A percentile compares a stretch with the other conserved stretches of the same genome.
phyloP scores from a whole-genome alignment of 1,139 yeast species.

The Kodamaea alishanica region DNA sequence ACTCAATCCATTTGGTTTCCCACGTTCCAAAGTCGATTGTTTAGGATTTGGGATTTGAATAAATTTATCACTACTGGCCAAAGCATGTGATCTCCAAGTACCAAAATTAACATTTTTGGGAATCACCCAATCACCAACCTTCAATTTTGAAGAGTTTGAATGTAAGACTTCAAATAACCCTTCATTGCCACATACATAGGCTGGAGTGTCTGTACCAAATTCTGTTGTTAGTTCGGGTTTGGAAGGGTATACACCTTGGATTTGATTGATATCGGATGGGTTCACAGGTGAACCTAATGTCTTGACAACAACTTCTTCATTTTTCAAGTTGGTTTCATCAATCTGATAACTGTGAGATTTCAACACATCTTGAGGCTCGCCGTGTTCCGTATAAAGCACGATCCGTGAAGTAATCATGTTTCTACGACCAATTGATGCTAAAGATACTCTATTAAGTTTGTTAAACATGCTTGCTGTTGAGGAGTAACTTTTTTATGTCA shows the following conservation, averaged over 20 bases:
- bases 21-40: slow-evolving; percentile 27
- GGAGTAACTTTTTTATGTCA: neutral
- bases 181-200: slow-evolving; percentile 89
- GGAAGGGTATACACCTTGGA: slow-evolving; percentile 93
- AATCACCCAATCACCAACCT: slow-evolving; percentile 84
- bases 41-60: slow-evolving; percentile 48
- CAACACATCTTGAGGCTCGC: slow-evolving; percentile 57
- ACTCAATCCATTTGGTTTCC: slow-evolving; percentile 41
- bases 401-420: slow-evolving; percentile 55
- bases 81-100: slow-evolving; percentile 89
- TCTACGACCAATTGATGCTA: slow-evolving; percentile 14
- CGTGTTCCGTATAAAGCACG: slow-evolving; percentile 54
- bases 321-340: slow-evolving; percentile 39
- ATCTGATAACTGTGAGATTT: slow-evolving; percentile 51
- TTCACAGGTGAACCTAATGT: slow-evolving; percentile 86
- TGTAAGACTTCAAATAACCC: slow-evolving; percentile 83
- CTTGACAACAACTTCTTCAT: slow-evolving; percentile 50
- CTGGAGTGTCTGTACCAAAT: slow-evolving; percentile 53
- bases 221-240: slow-evolving; percentile 55
- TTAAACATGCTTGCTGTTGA: neutral
- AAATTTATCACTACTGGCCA: slow-evolving; percentile 49
- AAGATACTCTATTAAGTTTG: too few species aligned
- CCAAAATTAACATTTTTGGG: slow-evolving; percentile 85
- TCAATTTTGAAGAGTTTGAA: slow-evolving; percentile 41
- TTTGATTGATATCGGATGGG: slow-evolving; percentile 87